These are phyloP conservation scores for Carnegiea gigantea DNA, from an alignment of 179 eudicot genomes.

Conservation along the genomic window DNA sequence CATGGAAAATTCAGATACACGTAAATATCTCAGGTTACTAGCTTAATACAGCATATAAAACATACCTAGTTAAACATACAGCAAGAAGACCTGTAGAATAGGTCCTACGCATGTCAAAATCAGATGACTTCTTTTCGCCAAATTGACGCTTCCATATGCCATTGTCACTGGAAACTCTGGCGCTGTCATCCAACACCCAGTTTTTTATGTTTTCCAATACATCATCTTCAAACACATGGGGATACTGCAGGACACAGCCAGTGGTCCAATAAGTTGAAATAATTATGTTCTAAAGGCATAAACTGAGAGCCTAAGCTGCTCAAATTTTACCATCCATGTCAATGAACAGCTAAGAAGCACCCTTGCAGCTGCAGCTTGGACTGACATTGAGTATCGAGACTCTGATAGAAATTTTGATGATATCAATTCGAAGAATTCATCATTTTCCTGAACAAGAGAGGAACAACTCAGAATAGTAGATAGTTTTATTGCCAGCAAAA, in stretches of 20 bases:
- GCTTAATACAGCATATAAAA: slow-evolving; percentile 1
- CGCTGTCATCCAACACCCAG: slow-evolving; percentile 81
- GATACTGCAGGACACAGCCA: slow-evolving; percentile 54
- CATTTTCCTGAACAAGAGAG: slow-evolving; percentile 65
- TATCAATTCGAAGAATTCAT: slow-evolving; percentile 94
- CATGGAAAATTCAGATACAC: slow-evolving; percentile 10
- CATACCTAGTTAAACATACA: slow-evolving; percentile 79
- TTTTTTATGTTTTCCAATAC: slow-evolving; percentile 73
- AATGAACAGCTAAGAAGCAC: slow-evolving; percentile 88
- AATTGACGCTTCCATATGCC: slow-evolving; percentile 52
- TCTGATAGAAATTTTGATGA: slow-evolving; percentile 79
- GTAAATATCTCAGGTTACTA: background rate
- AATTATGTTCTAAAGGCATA: background rate
- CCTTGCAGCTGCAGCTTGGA: slow-evolving; percentile 88
- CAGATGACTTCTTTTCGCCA: slow-evolving; percentile 54
- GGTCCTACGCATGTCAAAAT: slow-evolving; percentile 87
- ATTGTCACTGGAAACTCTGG: slow-evolving; percentile 45
- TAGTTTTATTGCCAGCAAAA: background rate
- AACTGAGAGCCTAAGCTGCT: background rate
- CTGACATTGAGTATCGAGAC: slow-evolving; percentile 62
- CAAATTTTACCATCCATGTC: slow-evolving; percentile 74
- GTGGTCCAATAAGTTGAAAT: slow-evolving; percentile 11
- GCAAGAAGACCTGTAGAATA: slow-evolving; percentile 92
- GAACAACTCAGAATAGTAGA: slow-evolving; percentile 2
- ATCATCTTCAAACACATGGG: slow-evolving; percentile 92